Base-by-base conservation (phyloP, 2,329 filamentous ascomycete genomes). In the Xylaria sp. region DNA sequence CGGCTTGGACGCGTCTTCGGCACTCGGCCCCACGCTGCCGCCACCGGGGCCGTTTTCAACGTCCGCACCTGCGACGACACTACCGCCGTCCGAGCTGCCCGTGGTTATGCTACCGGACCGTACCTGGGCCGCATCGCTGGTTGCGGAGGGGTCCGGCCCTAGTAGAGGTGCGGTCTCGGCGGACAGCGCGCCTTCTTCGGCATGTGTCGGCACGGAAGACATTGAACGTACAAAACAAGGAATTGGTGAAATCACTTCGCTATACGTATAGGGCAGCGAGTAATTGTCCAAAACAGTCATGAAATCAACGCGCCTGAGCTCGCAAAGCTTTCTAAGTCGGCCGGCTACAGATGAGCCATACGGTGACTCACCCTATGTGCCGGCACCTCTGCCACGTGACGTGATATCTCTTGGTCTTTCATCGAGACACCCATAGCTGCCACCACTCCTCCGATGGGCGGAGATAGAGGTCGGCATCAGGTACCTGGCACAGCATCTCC, bases 11-110 rank as follows among this genome's bases (percentile, higher is more conserved):
- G 57, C 66, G 26, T 67, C 54, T 24, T 62, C 66, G 24, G 63
- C 16, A 26, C 5, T 44, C 22, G 57, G 59, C 59, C 66, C 63
- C 34, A 69, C 70, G 21, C 64, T 66, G 24, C 77, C 42, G 39
- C 55, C 56, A 53, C 53, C 44, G 62, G 60, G 45, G 58, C 63
- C 50, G 63, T 65, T 59, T 57, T 69, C 60, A 45, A 70, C 59
- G 57, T 72, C 63, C 9, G 37, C 29, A 7, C 22, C 39, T 9
- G 47, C 39, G 17, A 47, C 39, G 17, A 34, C 48, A 26, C 47
- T 40, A 19, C 41, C 39, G 11, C 20, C 13, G 5, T 43, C 53
- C 19, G 49, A 39, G 16, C 42, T 52, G 19, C 41, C 44, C 17
- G 52, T 21, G 40, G 62, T 63, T 13, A 61, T 65, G 40, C 63